These are phyloP conservation scores for Fusarium metavorans DNA, from an alignment of 2,329 filamentous ascomycete species.

Conservation along the genomic window DNA sequence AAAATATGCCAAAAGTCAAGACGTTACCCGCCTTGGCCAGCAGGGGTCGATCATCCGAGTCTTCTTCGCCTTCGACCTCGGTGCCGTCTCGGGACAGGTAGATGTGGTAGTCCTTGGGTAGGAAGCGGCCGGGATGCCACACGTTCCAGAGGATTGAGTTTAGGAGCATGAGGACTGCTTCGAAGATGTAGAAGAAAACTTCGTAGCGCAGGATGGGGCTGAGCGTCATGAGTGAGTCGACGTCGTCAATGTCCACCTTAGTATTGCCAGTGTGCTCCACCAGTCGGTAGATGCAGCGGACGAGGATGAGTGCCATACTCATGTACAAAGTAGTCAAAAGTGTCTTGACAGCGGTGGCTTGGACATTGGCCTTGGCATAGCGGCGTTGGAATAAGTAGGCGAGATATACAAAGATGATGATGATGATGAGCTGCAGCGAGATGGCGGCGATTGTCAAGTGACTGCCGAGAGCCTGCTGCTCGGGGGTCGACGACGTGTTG, in stretches of 20 bases:
- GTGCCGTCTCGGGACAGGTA: slow-evolving; percentile 62
- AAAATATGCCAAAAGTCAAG: slow-evolving; percentile 1
- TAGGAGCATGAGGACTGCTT: slow-evolving; percentile 62
- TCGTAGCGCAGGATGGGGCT: slow-evolving; percentile 62
- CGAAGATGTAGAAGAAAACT: slow-evolving; percentile 69
- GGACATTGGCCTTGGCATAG: slow-evolving; percentile 27
- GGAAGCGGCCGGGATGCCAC: slow-evolving; percentile 60
- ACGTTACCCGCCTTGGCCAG: neutral
- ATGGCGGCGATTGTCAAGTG: slow-evolving; percentile 57
- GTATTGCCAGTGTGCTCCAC: slow-evolving; percentile 55
- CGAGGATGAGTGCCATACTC: slow-evolving; percentile 59
- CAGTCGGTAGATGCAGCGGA: slow-evolving; percentile 66
- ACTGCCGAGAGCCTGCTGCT: slow-evolving; percentile 50
- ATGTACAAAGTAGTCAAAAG: slow-evolving; percentile 55
- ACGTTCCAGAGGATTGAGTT: slow-evolving; percentile 63
- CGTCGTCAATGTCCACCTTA: slow-evolving; percentile 15
- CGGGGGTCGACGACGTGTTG: slow-evolving; percentile 49
- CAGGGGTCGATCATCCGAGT: neutral
- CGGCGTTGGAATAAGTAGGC: slow-evolving; percentile 59
- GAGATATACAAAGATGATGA: slow-evolving; percentile 58
- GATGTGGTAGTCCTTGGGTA: slow-evolving; percentile 59
- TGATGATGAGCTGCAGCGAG: slow-evolving; percentile 60
- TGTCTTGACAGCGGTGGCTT: neutral
- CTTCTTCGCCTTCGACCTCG: slow-evolving; percentile 3
- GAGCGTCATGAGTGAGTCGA: slow-evolving; percentile 40